Percentiles rank a stretch among this genome's conserved stretches.
Evolutionary conservation across 805 yeast species (phyloP).

Genomic region (Ogataea polymorpha): DNA sequence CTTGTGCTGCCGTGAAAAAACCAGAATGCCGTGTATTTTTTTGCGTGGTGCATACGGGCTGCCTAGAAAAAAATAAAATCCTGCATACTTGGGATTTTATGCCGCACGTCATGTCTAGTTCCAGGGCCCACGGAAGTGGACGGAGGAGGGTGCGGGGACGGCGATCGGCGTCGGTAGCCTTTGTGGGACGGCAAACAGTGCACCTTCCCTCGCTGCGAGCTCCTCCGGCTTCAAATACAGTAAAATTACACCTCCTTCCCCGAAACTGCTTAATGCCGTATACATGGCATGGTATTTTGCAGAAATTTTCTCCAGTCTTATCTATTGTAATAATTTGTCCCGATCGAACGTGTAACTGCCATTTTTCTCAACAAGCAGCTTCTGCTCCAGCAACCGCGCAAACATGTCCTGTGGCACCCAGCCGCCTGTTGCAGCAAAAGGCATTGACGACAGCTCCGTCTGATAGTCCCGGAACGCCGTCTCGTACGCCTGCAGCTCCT

Average conservation of each 20-base stretch:
- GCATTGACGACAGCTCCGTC: slow-evolving; percentile 60
- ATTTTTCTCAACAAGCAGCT: slow-evolving; percentile 56
- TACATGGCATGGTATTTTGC: neutral
- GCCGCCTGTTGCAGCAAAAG: slow-evolving; percentile 88
- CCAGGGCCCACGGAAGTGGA: neutral
- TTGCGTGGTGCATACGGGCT: neutral
- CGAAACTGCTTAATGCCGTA: neutral
- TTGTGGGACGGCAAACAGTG: neutral
- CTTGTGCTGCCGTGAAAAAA: neutral
- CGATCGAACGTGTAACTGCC: slow-evolving; percentile 43
- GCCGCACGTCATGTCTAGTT: neutral
- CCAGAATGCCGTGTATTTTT: slow-evolving; percentile 1
- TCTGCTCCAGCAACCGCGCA: slow-evolving; percentile 62
- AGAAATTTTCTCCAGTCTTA: neutral
- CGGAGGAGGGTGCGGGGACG: no score
- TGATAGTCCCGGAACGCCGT: slow-evolving; percentile 64
- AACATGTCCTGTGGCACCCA: slow-evolving; percentile 97
- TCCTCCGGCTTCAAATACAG: no score
- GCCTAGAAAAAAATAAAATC: neutral
- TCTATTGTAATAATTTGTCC: slow-evolving; percentile 24
- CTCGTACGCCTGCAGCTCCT: slow-evolving; percentile 56
- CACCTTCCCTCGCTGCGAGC: neutral
- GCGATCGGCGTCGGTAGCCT: neutral
- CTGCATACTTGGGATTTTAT: neutral
- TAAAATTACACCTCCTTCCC: no score